Evolutionary conservation across 1,284 basidiomycete species (phyloP).

Genomic region (Tilletia indica): DNA sequence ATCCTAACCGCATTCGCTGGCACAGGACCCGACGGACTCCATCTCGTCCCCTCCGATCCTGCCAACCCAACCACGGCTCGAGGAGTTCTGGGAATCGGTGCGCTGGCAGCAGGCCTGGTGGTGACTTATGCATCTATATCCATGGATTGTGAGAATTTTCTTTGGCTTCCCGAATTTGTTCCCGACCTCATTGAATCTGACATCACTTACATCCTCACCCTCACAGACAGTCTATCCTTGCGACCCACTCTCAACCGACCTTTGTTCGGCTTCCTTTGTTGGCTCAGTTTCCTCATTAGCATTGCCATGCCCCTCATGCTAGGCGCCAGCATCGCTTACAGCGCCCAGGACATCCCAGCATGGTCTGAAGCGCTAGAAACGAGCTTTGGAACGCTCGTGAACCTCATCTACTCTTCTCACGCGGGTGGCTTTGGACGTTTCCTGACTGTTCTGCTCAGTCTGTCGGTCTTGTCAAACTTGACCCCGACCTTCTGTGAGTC

Average conservation of each 20-base stretch:
- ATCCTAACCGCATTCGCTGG: slow-evolving; percentile 63
- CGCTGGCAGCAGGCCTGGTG: slow-evolving; percentile 64
- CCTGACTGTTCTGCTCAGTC: slow-evolving; percentile 74
- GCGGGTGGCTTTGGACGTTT: slow-evolving; percentile 76
- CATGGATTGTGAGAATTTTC: slow-evolving; percentile 10
- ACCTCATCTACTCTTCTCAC: slow-evolving; percentile 63
- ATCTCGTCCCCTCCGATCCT: slow-evolving; percentile 59
- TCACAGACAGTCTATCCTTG: slow-evolving; percentile 10
- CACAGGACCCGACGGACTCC: slow-evolving; percentile 61
- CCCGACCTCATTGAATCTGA: background rate
- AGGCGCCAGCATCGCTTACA: slow-evolving; percentile 61
- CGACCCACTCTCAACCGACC: slow-evolving; percentile 50
- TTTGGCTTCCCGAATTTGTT: background rate
- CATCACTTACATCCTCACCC: background rate
- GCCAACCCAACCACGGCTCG: slow-evolving; percentile 56
- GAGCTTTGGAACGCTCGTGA: slow-evolving; percentile 68
- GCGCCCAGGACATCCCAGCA: slow-evolving; percentile 63
- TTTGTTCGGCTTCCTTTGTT: slow-evolving; percentile 62
- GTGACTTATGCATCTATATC: slow-evolving; percentile 30
- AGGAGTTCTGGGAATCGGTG: slow-evolving; percentile 63
- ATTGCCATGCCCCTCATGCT: slow-evolving; percentile 63
- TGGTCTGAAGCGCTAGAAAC: slow-evolving; percentile 57
- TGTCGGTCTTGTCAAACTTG: slow-evolving; percentile 75
- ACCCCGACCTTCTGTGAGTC: slow-evolving; percentile 65
- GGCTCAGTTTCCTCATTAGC: slow-evolving; percentile 60